Evolutionary conservation across 2,329 filamentous ascomycete genomes (phyloP).

Genomic region (Fusarium sarcochroum): DNA sequence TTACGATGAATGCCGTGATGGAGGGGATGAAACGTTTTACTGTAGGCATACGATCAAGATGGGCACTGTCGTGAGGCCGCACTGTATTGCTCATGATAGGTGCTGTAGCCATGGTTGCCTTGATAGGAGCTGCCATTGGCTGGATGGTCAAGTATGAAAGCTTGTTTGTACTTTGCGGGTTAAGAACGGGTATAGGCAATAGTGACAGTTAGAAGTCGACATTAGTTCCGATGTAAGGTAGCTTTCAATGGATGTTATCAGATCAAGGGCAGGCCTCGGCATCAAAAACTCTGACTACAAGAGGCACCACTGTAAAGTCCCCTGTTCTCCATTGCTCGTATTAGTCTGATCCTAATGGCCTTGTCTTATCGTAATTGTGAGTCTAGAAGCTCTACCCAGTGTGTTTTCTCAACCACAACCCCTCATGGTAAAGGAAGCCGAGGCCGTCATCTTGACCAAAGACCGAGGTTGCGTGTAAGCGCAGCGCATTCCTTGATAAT

Average conservation of each 20-base stretch:
- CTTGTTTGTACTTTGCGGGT: constrained; percentile 6
- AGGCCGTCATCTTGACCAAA: not conserved
- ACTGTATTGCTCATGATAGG: constrained; percentile 38
- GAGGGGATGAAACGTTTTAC: constrained; percentile 42
- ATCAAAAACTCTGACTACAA: not conserved
- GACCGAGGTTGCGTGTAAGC: constrained; percentile 17
- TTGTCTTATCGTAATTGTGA: not conserved
- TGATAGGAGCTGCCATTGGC: constrained; percentile 9
- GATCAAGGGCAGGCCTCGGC: constrained; percentile 22
- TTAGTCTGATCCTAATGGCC: constrained; percentile 1
- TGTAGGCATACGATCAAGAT: constrained; percentile 18
- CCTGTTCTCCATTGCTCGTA: constrained; percentile 21
- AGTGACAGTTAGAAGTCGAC: constrained; percentile 2
- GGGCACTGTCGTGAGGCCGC: constrained; percentile 33
- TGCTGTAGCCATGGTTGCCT: constrained; percentile 17
- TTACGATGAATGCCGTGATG: constrained; percentile 2
- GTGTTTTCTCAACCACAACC: not conserved
- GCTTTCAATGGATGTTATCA: constrained; percentile 33
- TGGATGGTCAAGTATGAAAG: constrained; percentile 7
- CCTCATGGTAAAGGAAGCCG: not conserved
- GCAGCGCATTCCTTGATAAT: constrained; percentile 10
- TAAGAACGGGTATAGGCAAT: constrained; percentile 15
- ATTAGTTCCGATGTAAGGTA: constrained; percentile 41
- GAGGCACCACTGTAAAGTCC: constrained; percentile 9
- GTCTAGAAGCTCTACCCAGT: constrained; percentile 9